phyloP scores from a whole-genome alignment of 768 basidiomycete genomes.

The Kwoniella heveanensis region DNA sequence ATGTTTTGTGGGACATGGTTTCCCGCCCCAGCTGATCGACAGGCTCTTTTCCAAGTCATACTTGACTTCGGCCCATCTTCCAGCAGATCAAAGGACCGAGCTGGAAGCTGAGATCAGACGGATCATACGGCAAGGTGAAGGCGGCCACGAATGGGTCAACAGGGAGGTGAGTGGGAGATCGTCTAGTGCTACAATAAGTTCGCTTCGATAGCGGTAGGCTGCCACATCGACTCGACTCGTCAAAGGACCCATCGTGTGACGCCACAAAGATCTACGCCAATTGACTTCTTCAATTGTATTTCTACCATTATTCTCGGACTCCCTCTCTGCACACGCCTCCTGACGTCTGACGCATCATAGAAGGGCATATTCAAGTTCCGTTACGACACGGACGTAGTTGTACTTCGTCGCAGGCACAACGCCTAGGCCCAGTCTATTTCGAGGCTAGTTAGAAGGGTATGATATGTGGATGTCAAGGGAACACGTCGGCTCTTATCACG shows the following conservation, averaged over 20 bases:
- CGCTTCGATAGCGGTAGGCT: too few species aligned
- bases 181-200: too few species aligned
- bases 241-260: background rate
- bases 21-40: constrained; percentile 58
- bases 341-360: too few species aligned
- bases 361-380: constrained; percentile 77
- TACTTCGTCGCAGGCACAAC: constrained; percentile 14
- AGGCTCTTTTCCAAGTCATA: constrained; percentile 84
- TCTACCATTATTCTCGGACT: too few species aligned
- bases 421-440: too few species aligned
- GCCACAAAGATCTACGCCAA: too few species aligned
- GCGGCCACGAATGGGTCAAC: constrained; percentile 71
- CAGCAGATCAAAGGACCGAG: constrained; percentile 61
- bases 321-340: too few species aligned
- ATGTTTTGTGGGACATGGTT: background rate
- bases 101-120: constrained; percentile 62
- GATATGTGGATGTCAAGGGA: too few species aligned
- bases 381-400: constrained; percentile 63
- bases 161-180: constrained; percentile 57
- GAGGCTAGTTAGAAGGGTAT: too few species aligned
- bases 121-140: constrained; percentile 62
- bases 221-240: too few species aligned
- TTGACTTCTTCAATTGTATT: too few species aligned
- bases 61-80: constrained; percentile 65
- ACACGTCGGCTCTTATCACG: too few species aligned